These are phyloP conservation scores for Cyberlindnera mycetangii DNA, from an alignment of 805 yeast genomes.

Conservation along the genomic window DNA sequence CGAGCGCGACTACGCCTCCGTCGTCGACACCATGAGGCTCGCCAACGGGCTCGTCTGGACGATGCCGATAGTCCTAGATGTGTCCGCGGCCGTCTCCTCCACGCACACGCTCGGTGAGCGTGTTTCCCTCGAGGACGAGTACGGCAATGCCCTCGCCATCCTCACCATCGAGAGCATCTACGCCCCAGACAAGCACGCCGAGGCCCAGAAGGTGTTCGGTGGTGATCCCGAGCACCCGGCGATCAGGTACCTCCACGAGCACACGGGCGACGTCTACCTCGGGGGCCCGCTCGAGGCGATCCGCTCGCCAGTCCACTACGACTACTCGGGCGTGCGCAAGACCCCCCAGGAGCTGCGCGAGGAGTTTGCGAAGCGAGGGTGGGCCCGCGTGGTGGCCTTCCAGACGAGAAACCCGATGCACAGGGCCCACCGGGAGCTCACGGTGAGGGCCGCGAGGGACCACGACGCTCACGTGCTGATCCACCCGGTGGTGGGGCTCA, in stretches of 20 bases:
- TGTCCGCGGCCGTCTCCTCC: constrained; percentile 45
- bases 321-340: constrained; percentile 80
- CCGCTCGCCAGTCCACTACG: constrained; percentile 82
- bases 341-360: constrained; percentile 88
- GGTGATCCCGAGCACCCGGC: constrained; percentile 99
- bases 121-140: constrained; percentile 75
- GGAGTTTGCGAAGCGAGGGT: constrained; percentile 76
- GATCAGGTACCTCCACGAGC: constrained; percentile 62
- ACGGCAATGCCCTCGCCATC: constrained; percentile 75
- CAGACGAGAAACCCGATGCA: constrained; percentile 99
- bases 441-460: constrained; percentile 95
- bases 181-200: constrained; percentile 73
- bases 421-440: constrained; percentile 94
- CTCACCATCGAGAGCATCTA: constrained; percentile 76
- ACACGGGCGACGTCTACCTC: constrained; percentile 78
- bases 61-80: constrained; percentile 89
- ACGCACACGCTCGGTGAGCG: constrained; percentile 52
- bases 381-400: constrained; percentile 92
- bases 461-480: constrained; percentile 83
- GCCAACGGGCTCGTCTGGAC: constrained; percentile 82
- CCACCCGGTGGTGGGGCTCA: constrained; percentile 95
- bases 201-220: constrained; percentile 85
- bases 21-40: constrained; percentile 66
- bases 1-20: constrained; percentile 61
- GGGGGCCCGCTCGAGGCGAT: constrained; percentile 90